A percentile compares a stretch with the other conserved stretches of the same genome.
These are phyloP conservation scores for Rhodotorula diobovata DNA, from an alignment of 768 basidiomycete species.

Conservation along the genomic window DNA sequence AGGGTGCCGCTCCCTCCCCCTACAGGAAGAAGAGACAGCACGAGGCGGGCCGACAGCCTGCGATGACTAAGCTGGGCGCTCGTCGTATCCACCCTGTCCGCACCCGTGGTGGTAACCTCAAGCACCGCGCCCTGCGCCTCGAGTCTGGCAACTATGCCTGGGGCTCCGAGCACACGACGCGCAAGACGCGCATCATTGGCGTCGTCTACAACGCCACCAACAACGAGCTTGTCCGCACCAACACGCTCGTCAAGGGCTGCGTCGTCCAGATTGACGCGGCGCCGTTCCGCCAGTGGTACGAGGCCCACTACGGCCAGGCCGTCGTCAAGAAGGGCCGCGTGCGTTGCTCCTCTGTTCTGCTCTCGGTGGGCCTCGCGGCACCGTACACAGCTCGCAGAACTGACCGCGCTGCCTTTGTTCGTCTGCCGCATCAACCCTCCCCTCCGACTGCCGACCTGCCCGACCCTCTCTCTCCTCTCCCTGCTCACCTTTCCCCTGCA, in stretches of 20 bases:
- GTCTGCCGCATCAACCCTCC: not conserved
- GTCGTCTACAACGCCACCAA: conserved; percentile 99
- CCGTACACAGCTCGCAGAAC: not conserved
- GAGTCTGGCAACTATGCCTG: conserved; percentile 98
- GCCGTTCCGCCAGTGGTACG: conserved; percentile 99
- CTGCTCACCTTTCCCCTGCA: not conserved
- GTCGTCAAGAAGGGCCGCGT: conserved; percentile 68
- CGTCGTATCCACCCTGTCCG: conserved; percentile 96
- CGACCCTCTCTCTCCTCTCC: no score
- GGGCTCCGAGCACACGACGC: conserved; percentile 89
- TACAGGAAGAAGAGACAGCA: conserved; percentile 97
- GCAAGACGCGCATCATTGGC: conserved; percentile 91
- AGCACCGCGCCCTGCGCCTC: conserved; percentile 92
- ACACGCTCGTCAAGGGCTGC: conserved; percentile 94
- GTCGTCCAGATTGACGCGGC: conserved; percentile 98
- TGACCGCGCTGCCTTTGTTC: not conserved
- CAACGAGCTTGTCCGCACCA: conserved; percentile 99
- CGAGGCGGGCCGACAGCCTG: conserved; percentile 67
- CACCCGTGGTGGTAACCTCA: conserved; percentile 89
- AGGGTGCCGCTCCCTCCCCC: conserved; percentile 76
- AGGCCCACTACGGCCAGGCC: conserved; percentile 93
- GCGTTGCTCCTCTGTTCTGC: conserved; percentile 4
- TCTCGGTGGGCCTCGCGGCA: no score
- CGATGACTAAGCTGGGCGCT: conserved; percentile 90
- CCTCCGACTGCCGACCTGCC: not conserved